Evolutionary conservation across 495 filamentous ascomycete species (phyloP).

Genomic region (Tuber umbilicatum): DNA sequence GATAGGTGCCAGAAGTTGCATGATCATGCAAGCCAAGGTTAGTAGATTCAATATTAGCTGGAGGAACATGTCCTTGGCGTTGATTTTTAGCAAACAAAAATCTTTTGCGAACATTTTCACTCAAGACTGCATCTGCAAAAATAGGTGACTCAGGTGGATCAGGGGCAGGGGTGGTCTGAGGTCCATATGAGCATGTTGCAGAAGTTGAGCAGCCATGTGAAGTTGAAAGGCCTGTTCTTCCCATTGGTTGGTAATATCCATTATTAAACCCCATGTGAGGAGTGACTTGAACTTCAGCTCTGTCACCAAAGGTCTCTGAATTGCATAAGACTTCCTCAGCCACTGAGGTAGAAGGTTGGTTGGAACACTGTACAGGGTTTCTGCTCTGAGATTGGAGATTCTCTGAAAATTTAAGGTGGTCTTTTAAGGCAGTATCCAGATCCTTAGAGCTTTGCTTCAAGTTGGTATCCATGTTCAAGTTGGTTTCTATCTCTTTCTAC

Average conservation of each 20-base stretch:
- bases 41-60: neutral
- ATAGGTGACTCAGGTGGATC: neutral
- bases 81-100: neutral
- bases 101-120: neutral
- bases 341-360: neutral
- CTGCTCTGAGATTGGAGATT: neutral
- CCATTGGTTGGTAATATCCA: neutral
- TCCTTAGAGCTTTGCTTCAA: neutral
- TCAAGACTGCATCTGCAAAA: neutral
- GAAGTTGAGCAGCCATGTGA: too few relatives aligned
- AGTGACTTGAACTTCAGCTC: neutral
- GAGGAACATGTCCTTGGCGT: neutral
- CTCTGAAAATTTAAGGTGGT: rapidly evolving
- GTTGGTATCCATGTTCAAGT: neutral
- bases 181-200: neutral
- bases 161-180: rapidly evolving
- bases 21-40: neutral
- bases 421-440: neutral
- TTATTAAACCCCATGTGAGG: too few relatives aligned
- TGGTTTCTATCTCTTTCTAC: neutral
- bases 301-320: neutral
- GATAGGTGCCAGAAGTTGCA: rapidly evolving
- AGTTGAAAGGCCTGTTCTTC: neutral
- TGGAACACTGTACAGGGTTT: neutral
- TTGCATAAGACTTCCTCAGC: neutral